Evolutionary conservation across 805 yeast genomes (phyloP), one percentile per base, ranked within the genome.

Genomic region (Suhomyces vadensis): DNA sequence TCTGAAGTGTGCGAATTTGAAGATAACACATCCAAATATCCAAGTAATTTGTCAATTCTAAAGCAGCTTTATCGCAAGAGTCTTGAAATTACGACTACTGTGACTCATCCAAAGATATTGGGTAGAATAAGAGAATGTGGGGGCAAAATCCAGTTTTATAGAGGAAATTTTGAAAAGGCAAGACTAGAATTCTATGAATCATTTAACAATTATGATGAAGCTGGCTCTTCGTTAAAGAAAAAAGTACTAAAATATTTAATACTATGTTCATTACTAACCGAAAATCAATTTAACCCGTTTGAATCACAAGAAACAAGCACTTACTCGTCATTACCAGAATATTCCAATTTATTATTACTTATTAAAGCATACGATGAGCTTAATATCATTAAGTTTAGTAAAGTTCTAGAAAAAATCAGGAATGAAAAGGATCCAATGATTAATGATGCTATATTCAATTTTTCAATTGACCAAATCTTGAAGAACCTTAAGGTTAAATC

Each of bases 61-160:
- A 70, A 71, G 42, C 66, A 72, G 39, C 65, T 82, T 16, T 79
- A 84, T 50, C 62, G 69, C 21, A 66, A 77, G 47, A 65, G 72
- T 42, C 43, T 54, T 13, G 49, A 61, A 5, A 67, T 82, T 16
- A 74, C 77, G 6, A 69, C 82, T 0, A 85, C 87, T 2, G 82
- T 85, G 2, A 85, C 90, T 1, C 95, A 88, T 55, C 90, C 95
- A 1, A 70, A 76, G 38, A 81, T 85, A 21, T 69, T 82, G 61
- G 96, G 92, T 1, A 77, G 83, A n/a, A 76, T 87, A 20, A 75
- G 80, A 48, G 92, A 87, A 58, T 82, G 88, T 51, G 87, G 89
- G 0, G 95, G 90, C 2, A 75, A 80, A 42, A 73, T 87, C 50
- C 75, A 78, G 39, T 81, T 86, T 74, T 70, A 77, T 47, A 75